Percentiles rank a stretch among this genome's conserved stretches.
Conservation (phyloP, 2,329 filamentous ascomycete genomes). For the Aspergillus terreus region DNA sequence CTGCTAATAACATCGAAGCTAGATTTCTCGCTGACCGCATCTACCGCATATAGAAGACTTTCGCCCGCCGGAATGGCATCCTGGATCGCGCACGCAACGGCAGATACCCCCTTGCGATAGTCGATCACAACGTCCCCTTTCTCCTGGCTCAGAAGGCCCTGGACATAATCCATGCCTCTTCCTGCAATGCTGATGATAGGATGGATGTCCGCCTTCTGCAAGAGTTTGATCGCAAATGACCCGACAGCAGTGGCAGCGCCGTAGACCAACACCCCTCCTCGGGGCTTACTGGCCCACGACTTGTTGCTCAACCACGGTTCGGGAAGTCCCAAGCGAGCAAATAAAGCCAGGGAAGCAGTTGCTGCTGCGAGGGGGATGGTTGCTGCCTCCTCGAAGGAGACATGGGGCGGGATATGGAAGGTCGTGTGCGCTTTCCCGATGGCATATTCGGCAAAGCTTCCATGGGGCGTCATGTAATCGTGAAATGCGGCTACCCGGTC, state of each 20-base stretch:
- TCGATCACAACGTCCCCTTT: constrained; percentile 57
- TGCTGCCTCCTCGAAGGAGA: constrained; percentile 52
- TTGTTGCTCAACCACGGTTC: constrained; percentile 37
- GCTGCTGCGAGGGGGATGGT: constrained; percentile 53
- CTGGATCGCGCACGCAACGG: background rate
- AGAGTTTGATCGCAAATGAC: constrained; percentile 54
- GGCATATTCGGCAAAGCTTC: constrained; percentile 54
- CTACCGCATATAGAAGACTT: background rate
- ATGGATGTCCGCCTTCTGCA: constrained; percentile 51
- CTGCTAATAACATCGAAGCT: background rate
- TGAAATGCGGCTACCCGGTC: constrained; percentile 48
- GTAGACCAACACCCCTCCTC: constrained; percentile 41
- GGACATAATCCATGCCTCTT: constrained; percentile 47
- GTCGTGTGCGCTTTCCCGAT: constrained; percentile 49
- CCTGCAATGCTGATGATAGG: constrained; percentile 57
- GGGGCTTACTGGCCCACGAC: constrained; percentile 25
- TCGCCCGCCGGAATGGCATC: background rate
- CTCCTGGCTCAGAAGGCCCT: constrained; percentile 45
- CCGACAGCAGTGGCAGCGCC: constrained; percentile 52
- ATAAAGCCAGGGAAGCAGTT: constrained; percentile 51
- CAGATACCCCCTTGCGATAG: constrained; percentile 49
- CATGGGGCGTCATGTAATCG: constrained; percentile 46
- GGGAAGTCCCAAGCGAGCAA: constrained; percentile 43
- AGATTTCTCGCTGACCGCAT: background rate
- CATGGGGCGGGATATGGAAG: constrained; percentile 49